These are phyloP conservation scores for Bremia lactucae DNA, from an alignment of 352 stramenopile species.

Conservation along the genomic window DNA sequence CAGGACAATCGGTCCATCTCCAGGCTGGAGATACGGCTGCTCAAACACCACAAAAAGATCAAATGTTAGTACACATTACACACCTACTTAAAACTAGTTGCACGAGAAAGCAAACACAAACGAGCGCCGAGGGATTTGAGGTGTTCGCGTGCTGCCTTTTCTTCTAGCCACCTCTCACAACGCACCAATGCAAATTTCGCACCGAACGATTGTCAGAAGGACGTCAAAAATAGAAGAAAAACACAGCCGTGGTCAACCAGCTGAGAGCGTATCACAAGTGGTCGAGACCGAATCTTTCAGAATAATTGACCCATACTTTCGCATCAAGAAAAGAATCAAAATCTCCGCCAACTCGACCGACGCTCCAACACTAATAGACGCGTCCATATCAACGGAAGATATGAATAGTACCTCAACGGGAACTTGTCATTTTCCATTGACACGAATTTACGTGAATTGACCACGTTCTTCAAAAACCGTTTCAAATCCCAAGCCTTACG, in stretches of 20 bases:
- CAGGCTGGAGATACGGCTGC: constrained; percentile 87
- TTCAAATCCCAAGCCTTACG: constrained; percentile 16
- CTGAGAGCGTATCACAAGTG: constrained; percentile 15
- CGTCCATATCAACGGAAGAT: constrained; percentile 15
- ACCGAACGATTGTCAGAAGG: constrained; percentile 20
- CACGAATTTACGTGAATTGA: constrained; percentile 8
- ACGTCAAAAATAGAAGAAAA: constrained; percentile 23
- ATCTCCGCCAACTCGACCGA: constrained; percentile 15
- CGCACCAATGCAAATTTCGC: constrained; percentile 32
- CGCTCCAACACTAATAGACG: constrained; percentile 15
- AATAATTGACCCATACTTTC: constrained; percentile 2
- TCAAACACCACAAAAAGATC: constrained; percentile 17
- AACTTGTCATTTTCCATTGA: neutral
- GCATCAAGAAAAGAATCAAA: constrained; percentile 2
- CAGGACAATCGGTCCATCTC: constrained; percentile 98
- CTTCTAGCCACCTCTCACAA: constrained; percentile 29
- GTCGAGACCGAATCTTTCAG: constrained; percentile 5
- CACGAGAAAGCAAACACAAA: constrained; percentile 34
- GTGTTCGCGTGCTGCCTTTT: constrained; percentile 38
- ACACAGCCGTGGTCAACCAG: constrained; percentile 7
- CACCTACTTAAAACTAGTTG: constrained; percentile 2
- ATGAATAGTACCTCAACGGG: constrained; percentile 4
- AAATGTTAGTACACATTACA: constrained; percentile 19
- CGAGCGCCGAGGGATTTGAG: constrained; percentile 32
- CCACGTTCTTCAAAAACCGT: constrained; percentile 16